phyloP scores from a whole-genome alignment of 116 monocot species.

The Phalaenopsis hybrid region DNA sequence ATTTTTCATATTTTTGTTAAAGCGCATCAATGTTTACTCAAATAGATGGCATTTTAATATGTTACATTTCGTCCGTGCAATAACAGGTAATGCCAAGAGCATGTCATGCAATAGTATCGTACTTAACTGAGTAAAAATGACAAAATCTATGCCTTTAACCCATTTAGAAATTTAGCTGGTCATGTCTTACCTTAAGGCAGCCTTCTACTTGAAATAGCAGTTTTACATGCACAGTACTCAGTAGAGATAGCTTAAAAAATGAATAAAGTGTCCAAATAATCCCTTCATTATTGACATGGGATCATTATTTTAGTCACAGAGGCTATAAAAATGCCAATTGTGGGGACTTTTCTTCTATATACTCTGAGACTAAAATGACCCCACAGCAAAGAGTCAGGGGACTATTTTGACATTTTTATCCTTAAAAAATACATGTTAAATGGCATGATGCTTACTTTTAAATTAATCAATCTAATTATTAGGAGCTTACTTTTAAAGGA shows the following conservation, averaged over 20 bases:
- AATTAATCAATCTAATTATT: background rate
- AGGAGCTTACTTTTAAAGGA: background rate
- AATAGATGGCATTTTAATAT: background rate
- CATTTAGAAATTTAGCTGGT: background rate
- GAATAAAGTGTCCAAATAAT: background rate
- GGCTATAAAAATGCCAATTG: too few relatives aligned
- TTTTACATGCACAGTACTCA: background rate
- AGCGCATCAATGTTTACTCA: background rate
- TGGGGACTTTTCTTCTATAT: too few relatives aligned
- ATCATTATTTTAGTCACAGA: too few relatives aligned
- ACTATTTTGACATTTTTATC: too few relatives aligned
- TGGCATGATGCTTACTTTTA: background rate
- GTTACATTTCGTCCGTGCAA: background rate
- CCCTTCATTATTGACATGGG: too few relatives aligned
- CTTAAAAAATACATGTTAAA: too few relatives aligned
- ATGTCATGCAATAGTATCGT: background rate
- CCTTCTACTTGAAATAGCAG: background rate
- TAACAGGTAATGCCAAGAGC: background rate
- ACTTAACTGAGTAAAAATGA: background rate
- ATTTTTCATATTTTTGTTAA: background rate
- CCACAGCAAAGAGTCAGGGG: too few relatives aligned
- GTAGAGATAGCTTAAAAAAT: background rate
- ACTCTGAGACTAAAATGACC: too few relatives aligned
- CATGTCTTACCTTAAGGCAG: background rate
- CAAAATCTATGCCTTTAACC: background rate